Evolutionary conservation across 2,329 filamentous ascomycete genomes (phyloP), one percentile per base, ranked within the genome.

Genomic region (Hypoxylon sp.): DNA sequence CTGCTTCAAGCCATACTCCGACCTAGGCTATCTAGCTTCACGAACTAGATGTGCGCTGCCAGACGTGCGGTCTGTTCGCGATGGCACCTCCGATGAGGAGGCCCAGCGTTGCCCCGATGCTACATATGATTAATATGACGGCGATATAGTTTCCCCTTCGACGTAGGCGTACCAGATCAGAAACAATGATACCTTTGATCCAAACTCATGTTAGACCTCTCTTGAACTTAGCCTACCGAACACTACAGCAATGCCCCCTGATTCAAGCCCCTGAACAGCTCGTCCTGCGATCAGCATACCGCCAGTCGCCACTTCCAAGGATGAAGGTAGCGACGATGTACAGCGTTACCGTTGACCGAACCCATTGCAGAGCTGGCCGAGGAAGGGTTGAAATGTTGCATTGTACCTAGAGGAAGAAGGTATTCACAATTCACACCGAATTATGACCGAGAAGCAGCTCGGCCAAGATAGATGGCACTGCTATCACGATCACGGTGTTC

Each of bases 381-480:
- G 40, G 13, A 56, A n/a, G 9, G 53, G 53, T 18, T 56, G 53
- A n/a, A 56, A 24, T 0, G 46, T 38, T 23, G 53, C 47, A 11
- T 40, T 50, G n/a, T 4, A 40, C 8, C 11, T 29, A 33, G 5
- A 65, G 9, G 10, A 59, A 61, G 26, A 56, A 63, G 7, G 33
- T 54, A 48, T 65, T 65, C 10, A 48, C 55, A 4, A 48, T 33
- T 60, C 60, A 65, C n/a, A 65, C 41, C 26, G 48, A 63, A 4
- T 51, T 31, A 1, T 54, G 51, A 0, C 62, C 42, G 1, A 47
- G 18, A 3, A 23, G 27, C 6, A 65, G 33, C 2, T 56, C 48
- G n/a, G n/a, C n/a, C n/a, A n/a, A n/a, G n/a, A 65, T 63, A 8
- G 31, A 7, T 2, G 60, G 62, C 2, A 43, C 27, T 3, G 60